Evolutionary conservation across 371 early-diverging fungal species (phyloP), one percentile per base, ranked within the genome.

Genomic region (Zopfochytrium polystomum): DNA sequence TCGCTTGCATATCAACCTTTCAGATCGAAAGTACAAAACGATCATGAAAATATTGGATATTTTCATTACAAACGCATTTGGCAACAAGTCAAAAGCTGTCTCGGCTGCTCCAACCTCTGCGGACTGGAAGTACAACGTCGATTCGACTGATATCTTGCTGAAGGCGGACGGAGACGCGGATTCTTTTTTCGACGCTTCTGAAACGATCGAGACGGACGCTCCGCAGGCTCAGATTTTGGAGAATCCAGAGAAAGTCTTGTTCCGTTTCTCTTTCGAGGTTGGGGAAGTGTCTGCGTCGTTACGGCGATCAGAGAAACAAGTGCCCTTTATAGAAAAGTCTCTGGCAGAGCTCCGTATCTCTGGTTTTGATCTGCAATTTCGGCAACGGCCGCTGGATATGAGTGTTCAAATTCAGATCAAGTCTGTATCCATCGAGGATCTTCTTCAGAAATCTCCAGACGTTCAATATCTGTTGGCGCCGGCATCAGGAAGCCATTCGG

Each of bases 1-100:
- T 0, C 67, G 90, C 25, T 73, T 98, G 5, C 85, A 92, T 54
- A 78, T 96, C 60, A 94, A 92, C 67, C 84, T 98, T 52, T 95
- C 96, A 0, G 94, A 96, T 63, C 83, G 85, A 27, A 96, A 96
- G 72, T 96, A 97, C 81, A 88, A 88, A 60, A 85, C 87, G 0
- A 74, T 95, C 11, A 95, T 95, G 95, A 79, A 80, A 13, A 80
- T 92, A 34, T 80, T 87, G 60, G 84, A 95, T 65, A 20, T 71
- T 22, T 7, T 38, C 38, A 60, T 67, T 15, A 52, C 58, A 23
- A 6, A 52, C 1, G 18, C 27, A 11, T 18, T 7, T 2, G 13
- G 20, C 7, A 9, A 15, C 18, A 7, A 32, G 11, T n/a, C 7
- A 13, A 11, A 51, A 43, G 18, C 55, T 13, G 25, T 25, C 15